phyloP scores from a whole-genome alignment of 1,284 basidiomycete genomes.

The Cerrena zonata region DNA sequence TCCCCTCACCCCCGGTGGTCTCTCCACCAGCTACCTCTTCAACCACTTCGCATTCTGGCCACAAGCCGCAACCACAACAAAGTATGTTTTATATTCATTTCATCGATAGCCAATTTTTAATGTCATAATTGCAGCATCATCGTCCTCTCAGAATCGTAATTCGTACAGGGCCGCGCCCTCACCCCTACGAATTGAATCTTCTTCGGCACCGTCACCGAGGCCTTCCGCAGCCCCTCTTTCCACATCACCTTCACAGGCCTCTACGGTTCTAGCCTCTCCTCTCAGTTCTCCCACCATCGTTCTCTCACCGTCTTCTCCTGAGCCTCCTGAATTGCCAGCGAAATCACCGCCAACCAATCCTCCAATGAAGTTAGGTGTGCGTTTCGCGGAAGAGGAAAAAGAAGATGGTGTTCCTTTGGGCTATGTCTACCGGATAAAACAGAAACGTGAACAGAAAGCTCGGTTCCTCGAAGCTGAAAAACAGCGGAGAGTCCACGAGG shows the following conservation, averaged over 20 bases:
- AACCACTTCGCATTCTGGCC: neutral
- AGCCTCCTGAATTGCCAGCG: constrained; percentile 3
- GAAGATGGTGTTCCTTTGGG: constrained; percentile 64
- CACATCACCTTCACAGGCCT: constrained; percentile 14
- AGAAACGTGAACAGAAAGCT: constrained; percentile 66
- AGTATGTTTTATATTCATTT: neutral
- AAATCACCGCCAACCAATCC: neutral
- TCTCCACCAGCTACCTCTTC: constrained; percentile 5
- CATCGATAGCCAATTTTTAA: no score
- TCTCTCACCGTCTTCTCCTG: constrained; percentile 12
- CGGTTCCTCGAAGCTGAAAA: constrained; percentile 59
- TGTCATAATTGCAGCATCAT: constrained; percentile 10
- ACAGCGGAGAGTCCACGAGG: constrained; percentile 12
- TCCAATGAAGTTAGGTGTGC: constrained; percentile 52
- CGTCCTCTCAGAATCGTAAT: constrained; percentile 17
- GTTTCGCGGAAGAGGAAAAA: constrained; percentile 62
- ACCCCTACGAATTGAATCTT: constrained; percentile 43
- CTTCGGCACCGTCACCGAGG: constrained; percentile 13
- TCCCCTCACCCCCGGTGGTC: constrained; percentile 1
- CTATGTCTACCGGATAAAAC: constrained; percentile 61
- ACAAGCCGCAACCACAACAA: neutral
- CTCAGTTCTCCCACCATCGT: constrained; percentile 2
- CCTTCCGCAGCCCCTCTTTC: constrained; percentile 5
- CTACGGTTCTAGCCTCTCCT: neutral
- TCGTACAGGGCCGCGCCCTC: constrained; percentile 45